A percentile compares a stretch with the other conserved stretches of the same genome.
Evolutionary conservation across 805 yeast genomes (phyloP).

Genomic region (Saccharomyces jurei): DNA sequence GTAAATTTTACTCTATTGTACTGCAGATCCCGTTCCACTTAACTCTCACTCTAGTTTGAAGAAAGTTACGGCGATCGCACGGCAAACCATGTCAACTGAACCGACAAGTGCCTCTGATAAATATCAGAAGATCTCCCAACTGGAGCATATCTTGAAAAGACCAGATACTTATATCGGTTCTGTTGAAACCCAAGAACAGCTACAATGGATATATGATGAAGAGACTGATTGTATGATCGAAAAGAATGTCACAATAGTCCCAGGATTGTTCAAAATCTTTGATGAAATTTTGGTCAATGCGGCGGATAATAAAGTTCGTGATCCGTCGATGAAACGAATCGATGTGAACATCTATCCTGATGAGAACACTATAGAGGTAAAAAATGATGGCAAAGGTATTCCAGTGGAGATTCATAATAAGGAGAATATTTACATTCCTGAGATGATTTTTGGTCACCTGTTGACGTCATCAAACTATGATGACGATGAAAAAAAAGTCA

Average conservation of each 20-base stretch:
- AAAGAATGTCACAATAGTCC: conserved; percentile 69
- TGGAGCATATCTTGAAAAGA: conserved; percentile 92
- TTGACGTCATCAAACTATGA: conserved; percentile 94
- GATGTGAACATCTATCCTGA: conserved; percentile 78
- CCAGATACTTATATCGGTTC: conserved; percentile 98
- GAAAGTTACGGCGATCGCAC: not conserved
- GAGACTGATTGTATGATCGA: conserved; percentile 52
- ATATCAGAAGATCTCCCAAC: conserved; percentile 88
- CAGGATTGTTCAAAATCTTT: conserved; percentile 91
- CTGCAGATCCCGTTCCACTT: not conserved
- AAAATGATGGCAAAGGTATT: conserved; percentile 91
- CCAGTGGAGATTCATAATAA: conserved; percentile 90
- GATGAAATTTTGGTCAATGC: conserved; percentile 97
- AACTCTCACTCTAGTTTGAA: not conserved
- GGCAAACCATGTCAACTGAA: conserved; percentile 8
- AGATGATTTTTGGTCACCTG: conserved; percentile 89
- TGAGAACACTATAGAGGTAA: conserved; percentile 64
- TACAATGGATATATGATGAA: conserved; percentile 80
- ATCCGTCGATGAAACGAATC: conserved; percentile 78
- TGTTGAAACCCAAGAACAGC: conserved; percentile 68
- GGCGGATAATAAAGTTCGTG: conserved; percentile 96
- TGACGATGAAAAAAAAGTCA: conserved; percentile 89
- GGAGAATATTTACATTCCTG: conserved; percentile 90
- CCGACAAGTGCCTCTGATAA: conserved; percentile 51
- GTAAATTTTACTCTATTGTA: not conserved